Evolutionary conservation across 306 rosid genomes (phyloP), one percentile per base, ranked within the genome.

Genomic region (Corylus avellana): DNA sequence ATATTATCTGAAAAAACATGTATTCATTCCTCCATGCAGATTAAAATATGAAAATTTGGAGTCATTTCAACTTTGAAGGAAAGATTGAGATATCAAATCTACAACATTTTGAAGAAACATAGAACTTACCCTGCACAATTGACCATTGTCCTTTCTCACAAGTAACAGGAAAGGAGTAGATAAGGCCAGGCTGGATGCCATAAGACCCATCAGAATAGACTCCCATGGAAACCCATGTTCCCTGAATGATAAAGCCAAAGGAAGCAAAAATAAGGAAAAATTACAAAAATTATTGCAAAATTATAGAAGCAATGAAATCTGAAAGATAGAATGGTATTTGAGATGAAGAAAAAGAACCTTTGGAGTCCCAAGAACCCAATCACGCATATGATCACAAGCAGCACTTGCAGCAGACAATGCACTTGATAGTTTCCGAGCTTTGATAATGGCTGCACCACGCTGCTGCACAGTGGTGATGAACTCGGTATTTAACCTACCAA

Each of bases 131-230:
- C 35, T 91, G 89, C 37, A 91, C 96, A 44, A 95, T 95, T 42
- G 85, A 86, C 99, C 99, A 95, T 22, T 89, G 89, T 73, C 98
- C 99, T 76, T 91, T 95, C 72, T 91, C 90, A 78, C 99, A 93
- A 39, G 92, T 90, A 57, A 95, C 99, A 8, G 98, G 99, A 74
- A 91, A 95, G 14, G 99, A 95, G 90, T 92, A 95, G 39, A 92
- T 84, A 76, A 95, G 90, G 22, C 96, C 93, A 55, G 81, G 57
- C 79, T 86, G 90, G 44, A 95, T 78, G 7, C 92, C 97, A 86
- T 93, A 93, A 73, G 97, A 95, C 12, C 99, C 99, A 78, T 95
- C 96, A 66, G 92, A 91, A 77, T 87, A 93, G 75, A 95, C 98
- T 73, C 99, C 98, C 99, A 95, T 95, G 57, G 97, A 92, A 44